Evolutionary conservation across 495 filamentous ascomycete genomes (phyloP).

Genomic region (Rhizodiscina lignyota): DNA sequence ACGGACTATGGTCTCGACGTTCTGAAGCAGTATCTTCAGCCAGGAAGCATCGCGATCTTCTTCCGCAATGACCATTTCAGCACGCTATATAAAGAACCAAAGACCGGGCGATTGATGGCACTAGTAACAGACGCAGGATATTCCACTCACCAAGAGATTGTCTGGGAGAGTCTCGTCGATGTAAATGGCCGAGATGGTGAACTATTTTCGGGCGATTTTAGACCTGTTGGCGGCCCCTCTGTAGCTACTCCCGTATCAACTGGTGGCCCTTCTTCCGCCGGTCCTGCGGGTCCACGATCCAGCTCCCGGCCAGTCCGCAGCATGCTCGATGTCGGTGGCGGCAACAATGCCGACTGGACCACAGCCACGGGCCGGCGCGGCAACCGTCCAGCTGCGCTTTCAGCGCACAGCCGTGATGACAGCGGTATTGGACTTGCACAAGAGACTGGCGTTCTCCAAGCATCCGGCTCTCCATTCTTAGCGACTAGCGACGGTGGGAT

Average conservation of each 20-base stretch:
- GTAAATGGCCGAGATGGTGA: slow-evolving; percentile 69
- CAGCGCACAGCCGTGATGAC: slow-evolving; percentile 1
- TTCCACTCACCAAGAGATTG: slow-evolving; percentile 71
- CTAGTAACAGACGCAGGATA: slow-evolving; percentile 90
- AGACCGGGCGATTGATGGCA: slow-evolving; percentile 50
- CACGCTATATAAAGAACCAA: slow-evolving; percentile 71
- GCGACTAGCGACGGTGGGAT: slow-evolving; percentile 4
- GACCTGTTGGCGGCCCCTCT: slow-evolving; percentile 59
- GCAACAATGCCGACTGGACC: slow-evolving; percentile 31
- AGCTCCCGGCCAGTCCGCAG: slow-evolving; percentile 11
- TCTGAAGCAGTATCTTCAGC: slow-evolving; percentile 43
- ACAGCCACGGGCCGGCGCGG: slow-evolving; percentile 7
- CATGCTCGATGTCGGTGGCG: slow-evolving; percentile 19
- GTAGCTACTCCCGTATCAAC: too few species aligned
- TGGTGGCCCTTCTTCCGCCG: background rate
- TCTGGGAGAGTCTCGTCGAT: slow-evolving; percentile 89
- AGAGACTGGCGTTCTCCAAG: slow-evolving; percentile 5
- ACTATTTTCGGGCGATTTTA: slow-evolving; percentile 83
- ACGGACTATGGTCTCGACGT: slow-evolving; percentile 64
- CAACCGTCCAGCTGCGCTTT: slow-evolving; percentile 3
- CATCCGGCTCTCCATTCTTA: slow-evolving; percentile 6
- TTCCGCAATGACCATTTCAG: slow-evolving; percentile 97
- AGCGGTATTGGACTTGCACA: background rate
- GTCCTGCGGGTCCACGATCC: background rate
- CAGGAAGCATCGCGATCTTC: slow-evolving; percentile 68